Conservation (phyloP, 2,329 filamentous ascomycete genomes). For the Xylariaceae sp. region DNA sequence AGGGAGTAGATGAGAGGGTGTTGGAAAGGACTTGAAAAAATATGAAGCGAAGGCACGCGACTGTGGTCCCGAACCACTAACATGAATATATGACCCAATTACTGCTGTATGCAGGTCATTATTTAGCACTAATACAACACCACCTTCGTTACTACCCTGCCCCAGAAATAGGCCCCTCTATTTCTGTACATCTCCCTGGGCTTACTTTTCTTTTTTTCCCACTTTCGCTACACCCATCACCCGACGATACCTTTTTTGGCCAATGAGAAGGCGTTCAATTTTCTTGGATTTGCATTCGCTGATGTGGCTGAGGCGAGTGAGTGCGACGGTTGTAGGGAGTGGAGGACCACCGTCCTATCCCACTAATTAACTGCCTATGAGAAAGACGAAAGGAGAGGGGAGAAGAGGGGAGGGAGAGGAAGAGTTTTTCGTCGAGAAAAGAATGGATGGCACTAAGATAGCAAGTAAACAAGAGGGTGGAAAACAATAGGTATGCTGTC, state of each 20-base stretch:
- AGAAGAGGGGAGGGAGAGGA: neutral
- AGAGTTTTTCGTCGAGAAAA: too few species aligned
- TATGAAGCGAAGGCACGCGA: neutral
- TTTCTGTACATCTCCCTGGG: constrained; percentile 1
- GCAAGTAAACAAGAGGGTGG: too few species aligned
- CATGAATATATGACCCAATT: neutral
- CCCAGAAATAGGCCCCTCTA: constrained; percentile 8
- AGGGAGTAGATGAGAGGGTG: constrained; percentile 10
- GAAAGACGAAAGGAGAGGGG: neutral
- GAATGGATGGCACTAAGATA: too few species aligned
- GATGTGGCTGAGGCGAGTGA: constrained; percentile 7
- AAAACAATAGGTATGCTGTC: neutral
- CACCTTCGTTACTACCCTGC: constrained; percentile 1
- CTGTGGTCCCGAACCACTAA: neutral
- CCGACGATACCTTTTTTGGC: constrained; percentile 10
- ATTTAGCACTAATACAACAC: neutral
- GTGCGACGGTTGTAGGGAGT: constrained; percentile 2
- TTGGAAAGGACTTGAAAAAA: neutral
- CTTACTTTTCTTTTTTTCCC: constrained; percentile 4
- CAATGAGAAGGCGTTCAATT: constrained; percentile 13
- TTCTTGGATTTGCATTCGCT: constrained; percentile 16
- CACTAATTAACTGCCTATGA: too few species aligned
- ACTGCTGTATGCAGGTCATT: neutral
- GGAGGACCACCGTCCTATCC: constrained; percentile 5
- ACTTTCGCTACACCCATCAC: constrained; percentile 11